Percentiles rank a stretch among this genome's conserved stretches.
Conservation (phyloP, 495 filamentous ascomycete species). For the Trypethelium eluteriae region DNA sequence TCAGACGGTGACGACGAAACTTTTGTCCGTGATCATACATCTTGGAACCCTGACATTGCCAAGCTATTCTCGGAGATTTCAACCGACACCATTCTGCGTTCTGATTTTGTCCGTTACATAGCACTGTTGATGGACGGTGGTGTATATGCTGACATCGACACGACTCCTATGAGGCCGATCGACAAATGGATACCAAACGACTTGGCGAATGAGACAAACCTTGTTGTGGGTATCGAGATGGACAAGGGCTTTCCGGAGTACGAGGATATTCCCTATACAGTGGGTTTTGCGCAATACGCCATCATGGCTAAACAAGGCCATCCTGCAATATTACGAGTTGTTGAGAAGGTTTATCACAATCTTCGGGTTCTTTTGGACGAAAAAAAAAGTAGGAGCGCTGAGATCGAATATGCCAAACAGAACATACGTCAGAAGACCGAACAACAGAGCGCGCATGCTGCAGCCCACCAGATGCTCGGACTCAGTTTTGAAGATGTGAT, state of each 20-base stretch:
- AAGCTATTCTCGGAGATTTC: not conserved
- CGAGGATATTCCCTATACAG: not conserved
- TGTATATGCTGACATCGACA: conserved; percentile 1
- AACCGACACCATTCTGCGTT: not conserved
- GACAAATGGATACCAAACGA: not conserved
- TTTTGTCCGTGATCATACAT: not conserved
- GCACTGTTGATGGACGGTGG: conserved; percentile 4
- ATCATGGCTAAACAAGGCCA: conserved; percentile 2
- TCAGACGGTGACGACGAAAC: not conserved
- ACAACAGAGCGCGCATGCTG: not conserved
- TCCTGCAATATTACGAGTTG: not conserved
- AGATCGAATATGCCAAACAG: not conserved
- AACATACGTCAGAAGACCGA: not conserved
- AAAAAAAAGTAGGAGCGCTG: not conserved
- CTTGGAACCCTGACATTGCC: not conserved
- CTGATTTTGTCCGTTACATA: conserved; percentile 2
- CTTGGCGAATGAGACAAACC: not conserved
- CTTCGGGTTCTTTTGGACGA: not conserved
- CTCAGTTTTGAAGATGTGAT: not conserved
- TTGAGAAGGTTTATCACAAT: not conserved
- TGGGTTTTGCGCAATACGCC: not conserved
- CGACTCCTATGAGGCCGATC: not conserved
- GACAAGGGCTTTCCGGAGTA: not conserved
- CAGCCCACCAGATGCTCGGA: not conserved
- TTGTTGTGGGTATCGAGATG: conserved; percentile 5